phyloP scores from a whole-genome alignment of 2,329 filamentous ascomycete species.

The Cladophialophora psammophila region DNA sequence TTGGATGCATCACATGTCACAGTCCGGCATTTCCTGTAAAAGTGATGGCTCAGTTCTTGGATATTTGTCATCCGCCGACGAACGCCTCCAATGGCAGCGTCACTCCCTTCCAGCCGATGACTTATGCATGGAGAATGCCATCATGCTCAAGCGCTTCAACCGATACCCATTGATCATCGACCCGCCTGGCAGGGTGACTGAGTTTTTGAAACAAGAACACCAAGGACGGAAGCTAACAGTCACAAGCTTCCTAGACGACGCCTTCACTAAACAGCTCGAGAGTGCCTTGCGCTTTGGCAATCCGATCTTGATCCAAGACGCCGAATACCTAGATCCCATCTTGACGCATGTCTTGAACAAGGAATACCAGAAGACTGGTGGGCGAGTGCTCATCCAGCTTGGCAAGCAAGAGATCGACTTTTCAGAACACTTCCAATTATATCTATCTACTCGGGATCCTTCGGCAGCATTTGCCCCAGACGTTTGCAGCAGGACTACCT shows the following conservation, averaged over 20 bases:
- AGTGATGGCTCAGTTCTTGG: slow-evolving; percentile 93
- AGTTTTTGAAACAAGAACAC: slow-evolving; percentile 94
- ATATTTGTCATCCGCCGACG: slow-evolving; percentile 94
- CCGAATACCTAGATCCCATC: slow-evolving; percentile 94
- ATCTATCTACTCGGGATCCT: slow-evolving; percentile 92
- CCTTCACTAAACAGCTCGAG: slow-evolving; percentile 96
- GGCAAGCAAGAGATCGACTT: slow-evolving; percentile 99
- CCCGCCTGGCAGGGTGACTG: slow-evolving; percentile 90
- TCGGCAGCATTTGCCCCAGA: slow-evolving; percentile 95
- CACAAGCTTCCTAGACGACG: slow-evolving; percentile 97
- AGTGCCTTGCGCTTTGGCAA: slow-evolving; percentile 97
- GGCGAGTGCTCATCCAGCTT: slow-evolving; percentile 96
- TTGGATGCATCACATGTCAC: slow-evolving; percentile 90
- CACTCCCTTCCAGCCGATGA: slow-evolving; percentile 94
- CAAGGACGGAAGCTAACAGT: slow-evolving; percentile 92
- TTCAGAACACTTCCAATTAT: slow-evolving; percentile 93
- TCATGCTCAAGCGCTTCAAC: slow-evolving; percentile 97
- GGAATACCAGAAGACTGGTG: slow-evolving; percentile 98
- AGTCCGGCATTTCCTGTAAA: slow-evolving; percentile 95
- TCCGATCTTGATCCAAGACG: slow-evolving; percentile 97
- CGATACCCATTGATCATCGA: slow-evolving; percentile 98
- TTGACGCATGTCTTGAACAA: slow-evolving; percentile 99
- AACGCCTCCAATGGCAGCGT: slow-evolving; percentile 93
- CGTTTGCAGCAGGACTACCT: slow-evolving; percentile 96
- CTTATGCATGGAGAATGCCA: slow-evolving; percentile 97